Evolutionary conservation across 2,329 filamentous ascomycete species (phyloP).

Genomic region (Karstenula rhodostoma): DNA sequence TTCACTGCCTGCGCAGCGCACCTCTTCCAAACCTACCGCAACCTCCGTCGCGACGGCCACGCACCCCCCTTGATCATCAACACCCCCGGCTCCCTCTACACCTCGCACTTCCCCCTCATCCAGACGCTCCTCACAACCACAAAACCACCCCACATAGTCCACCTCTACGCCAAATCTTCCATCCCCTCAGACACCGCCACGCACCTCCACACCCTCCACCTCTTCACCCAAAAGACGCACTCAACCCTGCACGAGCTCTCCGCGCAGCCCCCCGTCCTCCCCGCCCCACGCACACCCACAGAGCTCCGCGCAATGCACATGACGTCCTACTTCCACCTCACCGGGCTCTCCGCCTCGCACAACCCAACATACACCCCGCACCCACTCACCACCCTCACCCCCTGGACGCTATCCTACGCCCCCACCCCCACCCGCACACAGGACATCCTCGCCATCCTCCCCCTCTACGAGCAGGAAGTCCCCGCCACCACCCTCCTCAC

Average conservation of each 20-base stretch:
- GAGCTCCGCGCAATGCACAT: slow-evolving; percentile 77
- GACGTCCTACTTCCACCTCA: slow-evolving; percentile 79
- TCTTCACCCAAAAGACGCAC: slow-evolving; percentile 46
- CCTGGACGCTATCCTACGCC: slow-evolving; percentile 69
- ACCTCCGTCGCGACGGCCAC: slow-evolving; percentile 51
- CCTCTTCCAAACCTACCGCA: slow-evolving; percentile 67
- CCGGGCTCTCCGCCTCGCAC: slow-evolving; percentile 29
- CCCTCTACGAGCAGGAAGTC: slow-evolving; percentile 71
- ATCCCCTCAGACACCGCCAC: slow-evolving; percentile 65
- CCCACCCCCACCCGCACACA: slow-evolving; percentile 56
- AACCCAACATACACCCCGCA: slow-evolving; percentile 59
- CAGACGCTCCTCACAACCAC: slow-evolving; percentile 63
- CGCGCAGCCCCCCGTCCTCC: slow-evolving; percentile 55
- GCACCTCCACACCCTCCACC: slow-evolving; percentile 62
- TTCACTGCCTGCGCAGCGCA: slow-evolving; percentile 72
- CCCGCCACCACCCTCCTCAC: slow-evolving; percentile 67
- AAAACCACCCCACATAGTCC: slow-evolving; percentile 69
- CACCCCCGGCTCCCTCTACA: slow-evolving; percentile 76
- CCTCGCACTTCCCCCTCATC: slow-evolving; percentile 72
- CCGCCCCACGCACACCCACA: slow-evolving; percentile 64
- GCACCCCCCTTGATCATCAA: slow-evolving; percentile 72
- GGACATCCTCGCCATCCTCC: slow-evolving; percentile 69
- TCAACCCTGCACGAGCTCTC: slow-evolving; percentile 63
- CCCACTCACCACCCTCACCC: slow-evolving; percentile 65
- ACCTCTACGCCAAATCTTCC: slow-evolving; percentile 61